phyloP scores from a whole-genome alignment of 179 eudicot species.

The Nepenthes alata region DNA sequence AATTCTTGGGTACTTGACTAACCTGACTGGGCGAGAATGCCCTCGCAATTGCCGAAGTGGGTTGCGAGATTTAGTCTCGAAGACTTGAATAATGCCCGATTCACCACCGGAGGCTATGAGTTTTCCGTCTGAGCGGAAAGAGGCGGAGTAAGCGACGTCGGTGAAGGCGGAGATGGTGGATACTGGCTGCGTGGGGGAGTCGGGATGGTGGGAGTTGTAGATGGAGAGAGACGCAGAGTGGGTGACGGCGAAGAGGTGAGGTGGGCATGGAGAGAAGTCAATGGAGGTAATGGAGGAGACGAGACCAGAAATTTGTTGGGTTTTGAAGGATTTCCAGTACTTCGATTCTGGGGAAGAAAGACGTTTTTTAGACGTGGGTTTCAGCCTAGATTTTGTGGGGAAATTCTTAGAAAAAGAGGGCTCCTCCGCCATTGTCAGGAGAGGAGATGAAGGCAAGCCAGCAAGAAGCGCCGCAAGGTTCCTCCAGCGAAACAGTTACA shows the following conservation, averaged over 20 bases:
- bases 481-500: too few relatives aligned
- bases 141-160: slow-evolving; percentile 50
- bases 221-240: slow-evolving; percentile 48
- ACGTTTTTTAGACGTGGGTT: slow-evolving; percentile 38
- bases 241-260: slow-evolving; percentile 57
- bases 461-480: too few relatives aligned
- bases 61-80: slow-evolving; percentile 40
- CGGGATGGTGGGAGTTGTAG: slow-evolving; percentile 35
- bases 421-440: slow-evolving; percentile 31
- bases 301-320: slow-evolving; percentile 29
- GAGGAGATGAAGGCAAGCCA: too few relatives aligned
- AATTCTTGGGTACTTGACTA: slow-evolving; percentile 42
- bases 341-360: slow-evolving; percentile 48
- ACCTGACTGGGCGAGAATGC: slow-evolving; percentile 49
- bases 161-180: slow-evolving; percentile 38
- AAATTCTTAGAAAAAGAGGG: slow-evolving; percentile 14
- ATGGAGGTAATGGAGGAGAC: slow-evolving; percentile 43
- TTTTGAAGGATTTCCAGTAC: slow-evolving; percentile 72
- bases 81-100: slow-evolving; percentile 47
- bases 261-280: slow-evolving; percentile 38
- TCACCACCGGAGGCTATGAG: slow-evolving; percentile 57
- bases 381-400: slow-evolving; percentile 55
- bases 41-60: slow-evolving; percentile 40
- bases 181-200: slow-evolving; percentile 16
- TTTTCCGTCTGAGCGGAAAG: slow-evolving; percentile 59